phyloP scores from a whole-genome alignment of 441 rosid genomes.

The Mallotus repandus region DNA sequence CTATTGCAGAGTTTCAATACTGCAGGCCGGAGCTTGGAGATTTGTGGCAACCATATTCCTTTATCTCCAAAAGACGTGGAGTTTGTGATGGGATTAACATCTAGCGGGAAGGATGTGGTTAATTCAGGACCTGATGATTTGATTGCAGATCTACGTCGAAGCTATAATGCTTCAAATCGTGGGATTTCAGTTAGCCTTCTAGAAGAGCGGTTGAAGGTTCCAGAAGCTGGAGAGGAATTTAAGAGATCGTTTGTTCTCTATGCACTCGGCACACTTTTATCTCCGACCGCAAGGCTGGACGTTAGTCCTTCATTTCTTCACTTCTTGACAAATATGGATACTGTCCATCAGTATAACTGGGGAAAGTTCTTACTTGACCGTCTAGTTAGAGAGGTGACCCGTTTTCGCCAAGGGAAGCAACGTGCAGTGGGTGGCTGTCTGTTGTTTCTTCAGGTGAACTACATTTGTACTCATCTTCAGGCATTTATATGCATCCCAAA shows the following conservation, averaged over 20 bases:
- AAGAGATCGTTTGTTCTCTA: constrained; percentile 47
- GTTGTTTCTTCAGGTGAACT: constrained; percentile 46
- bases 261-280: constrained; percentile 47
- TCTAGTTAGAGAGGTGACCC: constrained; percentile 46
- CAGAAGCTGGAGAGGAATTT: constrained; percentile 49
- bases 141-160: constrained; percentile 36
- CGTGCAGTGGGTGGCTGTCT: constrained; percentile 53
- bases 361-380: constrained; percentile 50
- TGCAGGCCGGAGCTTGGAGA: constrained; percentile 35
- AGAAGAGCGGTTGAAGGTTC: constrained; percentile 37
- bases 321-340: constrained; percentile 44
- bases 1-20: constrained; percentile 46
- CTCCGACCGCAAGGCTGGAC: constrained; percentile 51
- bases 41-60: constrained; percentile 39
- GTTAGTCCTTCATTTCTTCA: constrained; percentile 53
- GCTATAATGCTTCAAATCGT: constrained; percentile 47
- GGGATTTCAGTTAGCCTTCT: constrained; percentile 50
- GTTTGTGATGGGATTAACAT: constrained; percentile 47
- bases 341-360: constrained; percentile 46
- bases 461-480: not conserved
- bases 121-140: constrained; percentile 51
- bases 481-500: not conserved
- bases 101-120: constrained; percentile 49
- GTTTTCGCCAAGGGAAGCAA: constrained; percentile 48
- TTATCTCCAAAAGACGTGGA: constrained; percentile 45